A percentile compares a stretch with the other conserved stretches of the same genome.
Evolutionary conservation across 192 early-diverging fungal species (phyloP).

Genomic region (Coemansia reversa): DNA sequence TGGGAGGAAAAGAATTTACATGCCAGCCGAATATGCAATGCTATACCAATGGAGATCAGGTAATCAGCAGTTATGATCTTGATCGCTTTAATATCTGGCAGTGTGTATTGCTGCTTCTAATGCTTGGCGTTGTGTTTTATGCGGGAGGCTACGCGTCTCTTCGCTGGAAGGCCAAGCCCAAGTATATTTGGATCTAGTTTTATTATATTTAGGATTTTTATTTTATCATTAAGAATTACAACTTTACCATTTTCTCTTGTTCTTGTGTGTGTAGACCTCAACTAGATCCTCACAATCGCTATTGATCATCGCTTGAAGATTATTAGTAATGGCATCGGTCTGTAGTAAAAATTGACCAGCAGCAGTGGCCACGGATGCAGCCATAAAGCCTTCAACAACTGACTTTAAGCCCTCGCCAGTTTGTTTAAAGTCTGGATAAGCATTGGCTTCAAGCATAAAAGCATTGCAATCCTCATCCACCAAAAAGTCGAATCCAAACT

Average conservation of each 20-base stretch:
- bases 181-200: slow-evolving; percentile 32
- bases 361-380: slow-evolving; percentile 53
- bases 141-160: slow-evolving; percentile 34
- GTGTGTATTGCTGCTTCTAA: slow-evolving; percentile 43
- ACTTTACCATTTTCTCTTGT: slow-evolving; percentile 34
- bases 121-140: slow-evolving; percentile 39
- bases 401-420: slow-evolving; percentile 57
- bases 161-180: slow-evolving; percentile 52
- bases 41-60: slow-evolving; percentile 36
- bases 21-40: slow-evolving; percentile 36
- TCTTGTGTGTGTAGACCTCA: slow-evolving; percentile 40
- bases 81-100: slow-evolving; percentile 47
- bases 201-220: not conserved
- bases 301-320: slow-evolving; percentile 15
- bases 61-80: slow-evolving; percentile 35
- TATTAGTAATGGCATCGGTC: not conserved
- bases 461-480: slow-evolving; percentile 57
- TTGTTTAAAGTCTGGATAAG: slow-evolving; percentile 71
- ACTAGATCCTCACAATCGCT: slow-evolving; percentile 26
- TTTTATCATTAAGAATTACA: not conserved
- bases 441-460: slow-evolving; percentile 64
- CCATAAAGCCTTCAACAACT: slow-evolving; percentile 63
- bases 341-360: slow-evolving; percentile 29
- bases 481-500: slow-evolving; percentile 69
- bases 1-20: slow-evolving; percentile 34